Conservation (phyloP, 805 yeast genomes). For the Saccharomycopsis capsularis region DNA sequence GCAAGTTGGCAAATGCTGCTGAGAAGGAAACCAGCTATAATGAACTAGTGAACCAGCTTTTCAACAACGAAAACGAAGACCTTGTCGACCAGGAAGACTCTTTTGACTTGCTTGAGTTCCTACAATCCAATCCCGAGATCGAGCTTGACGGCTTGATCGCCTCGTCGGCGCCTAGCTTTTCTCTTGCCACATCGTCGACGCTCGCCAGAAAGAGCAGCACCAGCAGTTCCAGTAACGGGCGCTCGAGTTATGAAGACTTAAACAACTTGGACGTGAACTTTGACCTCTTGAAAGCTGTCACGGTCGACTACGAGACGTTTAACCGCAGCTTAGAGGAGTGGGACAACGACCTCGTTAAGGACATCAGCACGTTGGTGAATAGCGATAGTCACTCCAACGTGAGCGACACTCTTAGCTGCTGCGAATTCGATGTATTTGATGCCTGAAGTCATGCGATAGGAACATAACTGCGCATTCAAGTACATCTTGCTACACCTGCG, state of each 20-base stretch:
- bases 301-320: background rate
- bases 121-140: background rate
- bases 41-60: constrained; percentile 12
- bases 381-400: background rate
- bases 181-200: background rate
- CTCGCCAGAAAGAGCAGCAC: background rate
- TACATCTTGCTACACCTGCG: no score
- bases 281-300: constrained; percentile 1
- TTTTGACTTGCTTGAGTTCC: constrained; percentile 3
- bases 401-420: constrained; percentile 7
- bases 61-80: constrained; percentile 11
- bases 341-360: constrained; percentile 14
- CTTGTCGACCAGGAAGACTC: background rate
- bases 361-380: constrained; percentile 10
- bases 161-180: no score
- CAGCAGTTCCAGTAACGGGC: background rate
- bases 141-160: background rate
- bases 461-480: no score
- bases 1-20: background rate
- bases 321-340: constrained; percentile 4
- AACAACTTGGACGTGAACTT: constrained; percentile 10
- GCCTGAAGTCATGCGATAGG: background rate
- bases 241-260: constrained; percentile 7
- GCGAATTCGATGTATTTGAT: constrained; percentile 15
- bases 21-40: constrained; percentile 3